phyloP scores from a whole-genome alignment of 805 yeast genomes.

The Ogataea zsoltii region DNA sequence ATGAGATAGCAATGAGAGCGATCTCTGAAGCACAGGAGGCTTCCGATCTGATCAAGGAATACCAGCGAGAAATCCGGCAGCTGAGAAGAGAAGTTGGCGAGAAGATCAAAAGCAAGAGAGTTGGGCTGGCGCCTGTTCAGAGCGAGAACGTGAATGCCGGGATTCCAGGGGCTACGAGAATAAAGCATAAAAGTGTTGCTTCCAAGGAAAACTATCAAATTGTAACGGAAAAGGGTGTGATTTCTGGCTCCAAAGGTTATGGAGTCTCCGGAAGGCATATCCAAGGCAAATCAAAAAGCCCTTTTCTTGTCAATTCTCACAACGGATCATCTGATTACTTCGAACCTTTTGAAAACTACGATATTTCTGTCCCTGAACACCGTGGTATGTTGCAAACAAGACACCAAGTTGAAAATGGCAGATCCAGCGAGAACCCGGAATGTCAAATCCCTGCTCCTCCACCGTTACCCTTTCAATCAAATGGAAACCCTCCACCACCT shows the following conservation, averaged over 20 bases:
- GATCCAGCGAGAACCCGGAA: neutral
- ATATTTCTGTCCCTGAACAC: neutral
- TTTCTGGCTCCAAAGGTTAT: neutral
- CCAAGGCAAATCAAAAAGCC: neutral
- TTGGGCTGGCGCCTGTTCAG: neutral
- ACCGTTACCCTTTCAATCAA: constrained; percentile 23
- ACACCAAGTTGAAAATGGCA: no score
- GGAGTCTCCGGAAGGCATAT: neutral
- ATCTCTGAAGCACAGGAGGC: constrained; percentile 55
- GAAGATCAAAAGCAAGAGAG: constrained; percentile 7
- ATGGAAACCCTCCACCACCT: constrained; percentile 38
- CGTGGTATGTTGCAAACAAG: neutral
- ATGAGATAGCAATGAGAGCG: constrained; percentile 62
- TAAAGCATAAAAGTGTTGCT: neutral
- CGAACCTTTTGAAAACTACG: constrained; percentile 30
- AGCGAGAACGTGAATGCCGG: neutral
- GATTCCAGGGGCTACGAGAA: neutral
- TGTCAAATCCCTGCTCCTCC: constrained; percentile 25
- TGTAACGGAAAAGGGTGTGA: neutral
- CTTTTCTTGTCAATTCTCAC: neutral
- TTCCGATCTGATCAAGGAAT: constrained; percentile 31
- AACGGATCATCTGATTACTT: neutral
- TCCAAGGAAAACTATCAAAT: neutral
- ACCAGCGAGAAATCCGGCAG: constrained; percentile 21
- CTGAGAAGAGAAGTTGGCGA: constrained; percentile 24